Evolutionary conservation across 441 rosid genomes (phyloP), one percentile per base, ranked within the genome.

Genomic region (Pelargonium australe): DNA sequence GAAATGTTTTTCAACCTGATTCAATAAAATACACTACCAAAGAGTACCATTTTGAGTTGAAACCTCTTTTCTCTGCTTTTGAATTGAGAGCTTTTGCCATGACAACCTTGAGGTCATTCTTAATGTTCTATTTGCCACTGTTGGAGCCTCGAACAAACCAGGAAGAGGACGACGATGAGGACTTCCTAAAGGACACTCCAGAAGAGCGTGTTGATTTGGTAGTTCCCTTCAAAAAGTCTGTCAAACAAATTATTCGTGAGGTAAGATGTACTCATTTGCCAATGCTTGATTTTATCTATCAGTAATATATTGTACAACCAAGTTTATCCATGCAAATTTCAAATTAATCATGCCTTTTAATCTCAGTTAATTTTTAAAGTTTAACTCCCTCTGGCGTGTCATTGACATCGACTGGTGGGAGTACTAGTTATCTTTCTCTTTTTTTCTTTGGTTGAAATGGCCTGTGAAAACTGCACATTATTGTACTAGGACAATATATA

Each of bases 211-310:
- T 79, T n/a, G 98, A 92, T 82, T 77, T 90, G 73, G 90, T 86
- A 71, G 86, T 83, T 76, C 98, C 98, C 66, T 87, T 95, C 61
- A 81, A 89, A 77, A 87, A 87, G 68, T 95, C 98, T 1, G 83
- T 83, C 69, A 95, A 92, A 77, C 98, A 92, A 78, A 89, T 95
- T 65, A 76, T 80, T 62, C 93, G 95, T 16, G 98, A 95, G 95
- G 99, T 92, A 58, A 76, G 71, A 34, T 37, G 63, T 63, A 25
- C 62, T 10, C 60, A 4, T n/a, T 57, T 16, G 8, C 40, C 40
- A 34, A 34, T 34, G 31, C 40, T 34, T 34, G 28, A 57, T 57
- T 57, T 57, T 4, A 53, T 12, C 20, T 2, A 8, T 53, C 31
- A 2, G 31, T 25, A 25, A 25, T 25, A 25, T 25, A 25, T 25